These are phyloP conservation scores for Abelmoschus esculentus DNA, from an alignment of 345 rosid species.

Conservation along the genomic window DNA sequence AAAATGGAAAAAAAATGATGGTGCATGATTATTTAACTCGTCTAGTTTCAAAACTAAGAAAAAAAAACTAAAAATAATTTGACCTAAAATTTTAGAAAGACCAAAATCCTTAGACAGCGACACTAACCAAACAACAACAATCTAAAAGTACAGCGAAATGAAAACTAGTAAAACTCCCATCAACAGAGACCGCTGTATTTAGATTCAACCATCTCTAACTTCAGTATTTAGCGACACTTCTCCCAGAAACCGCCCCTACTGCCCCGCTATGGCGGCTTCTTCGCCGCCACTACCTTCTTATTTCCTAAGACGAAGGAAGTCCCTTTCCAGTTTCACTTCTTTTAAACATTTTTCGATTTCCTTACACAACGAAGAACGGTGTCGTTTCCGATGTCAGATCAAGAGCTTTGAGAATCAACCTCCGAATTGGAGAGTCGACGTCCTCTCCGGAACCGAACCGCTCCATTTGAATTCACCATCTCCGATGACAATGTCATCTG, in stretches of 20 bases:
- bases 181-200: too few relatives aligned
- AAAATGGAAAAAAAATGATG: too few relatives aligned
- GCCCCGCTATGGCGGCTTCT: slow-evolving; percentile 8
- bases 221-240: background rate
- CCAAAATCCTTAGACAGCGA: too few relatives aligned
- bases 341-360: slow-evolving; percentile 11
- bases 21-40: too few relatives aligned
- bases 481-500: slow-evolving; percentile 42
- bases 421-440: slow-evolving; percentile 39
- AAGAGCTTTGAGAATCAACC: slow-evolving; percentile 50
- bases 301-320: background rate
- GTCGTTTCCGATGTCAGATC: slow-evolving; percentile 32
- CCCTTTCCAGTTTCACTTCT: background rate
- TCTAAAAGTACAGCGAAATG: too few relatives aligned
- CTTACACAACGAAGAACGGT: background rate
- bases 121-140: too few relatives aligned
- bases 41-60: too few relatives aligned
- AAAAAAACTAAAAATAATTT: too few relatives aligned
- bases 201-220: background rate
- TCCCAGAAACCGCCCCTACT: background rate
- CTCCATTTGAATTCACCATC: slow-evolving; percentile 27
- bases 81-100: too few relatives aligned
- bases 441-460: slow-evolving; percentile 41
- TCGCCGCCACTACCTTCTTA: slow-evolving; percentile 9
- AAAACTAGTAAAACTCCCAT: too few relatives aligned